Percentiles rank a stretch among this genome's conserved stretches.
Evolutionary conservation across 2,329 filamentous ascomycete genomes (phyloP).

Genomic region (Trichoderma oligosporum): DNA sequence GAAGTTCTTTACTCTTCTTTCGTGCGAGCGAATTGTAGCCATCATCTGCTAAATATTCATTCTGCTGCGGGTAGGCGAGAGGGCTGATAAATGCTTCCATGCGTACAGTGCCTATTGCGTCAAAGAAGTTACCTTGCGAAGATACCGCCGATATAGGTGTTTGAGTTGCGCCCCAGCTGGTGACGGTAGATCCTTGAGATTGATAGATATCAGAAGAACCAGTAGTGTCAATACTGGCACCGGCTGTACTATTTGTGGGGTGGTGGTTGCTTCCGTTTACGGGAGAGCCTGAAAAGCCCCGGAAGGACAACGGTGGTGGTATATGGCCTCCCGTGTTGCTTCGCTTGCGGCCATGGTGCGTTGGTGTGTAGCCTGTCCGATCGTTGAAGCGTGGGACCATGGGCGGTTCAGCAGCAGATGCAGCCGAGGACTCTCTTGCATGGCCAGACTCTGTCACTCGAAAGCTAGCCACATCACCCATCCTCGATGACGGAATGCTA

Average conservation of each 20-base stretch:
- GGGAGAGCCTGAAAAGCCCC: slow-evolving; percentile 66
- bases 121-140: slow-evolving; percentile 66
- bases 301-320: slow-evolving; percentile 67
- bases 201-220: slow-evolving; percentile 60
- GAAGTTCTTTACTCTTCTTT: slow-evolving; percentile 53
- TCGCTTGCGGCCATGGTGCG: slow-evolving; percentile 72
- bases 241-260: slow-evolving; percentile 54
- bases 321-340: slow-evolving; percentile 82
- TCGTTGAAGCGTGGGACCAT: slow-evolving; percentile 67
- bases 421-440: slow-evolving; percentile 47
- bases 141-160: slow-evolving; percentile 50
- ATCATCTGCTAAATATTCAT: slow-evolving; percentile 46
- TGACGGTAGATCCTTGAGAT: slow-evolving; percentile 46
- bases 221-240: slow-evolving; percentile 54
- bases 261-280: slow-evolving; percentile 42
- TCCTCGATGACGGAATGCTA: slow-evolving; percentile 36
- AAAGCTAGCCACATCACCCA: slow-evolving; percentile 37
- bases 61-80: slow-evolving; percentile 47
- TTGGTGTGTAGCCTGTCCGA: slow-evolving; percentile 41
- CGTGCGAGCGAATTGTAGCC: slow-evolving; percentile 47
- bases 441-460: slow-evolving; percentile 39
- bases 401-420: slow-evolving; percentile 69
- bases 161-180: slow-evolving; percentile 47
- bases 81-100: slow-evolving; percentile 95
- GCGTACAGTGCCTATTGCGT: slow-evolving; percentile 82